Percentiles rank a stretch among this genome's conserved stretches.
Evolutionary conservation across 1,284 basidiomycete genomes (phyloP).

Genomic region (Cryptococcus sp.): DNA sequence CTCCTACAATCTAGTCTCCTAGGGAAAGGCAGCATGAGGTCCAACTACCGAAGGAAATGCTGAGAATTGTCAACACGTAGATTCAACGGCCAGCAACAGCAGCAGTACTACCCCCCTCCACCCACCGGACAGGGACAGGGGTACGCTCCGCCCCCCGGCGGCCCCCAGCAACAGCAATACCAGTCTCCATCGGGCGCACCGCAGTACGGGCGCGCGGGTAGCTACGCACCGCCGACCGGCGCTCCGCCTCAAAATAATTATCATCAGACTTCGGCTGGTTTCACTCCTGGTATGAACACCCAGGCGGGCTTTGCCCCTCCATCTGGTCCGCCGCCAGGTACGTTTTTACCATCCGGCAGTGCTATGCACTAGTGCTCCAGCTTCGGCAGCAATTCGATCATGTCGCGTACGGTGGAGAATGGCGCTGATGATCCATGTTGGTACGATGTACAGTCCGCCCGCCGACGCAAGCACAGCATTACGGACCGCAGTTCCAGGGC

Average conservation of each 20-base stretch:
- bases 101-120: not conserved
- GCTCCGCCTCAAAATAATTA: slow-evolving; percentile 24
- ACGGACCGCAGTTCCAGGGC: slow-evolving; percentile 65
- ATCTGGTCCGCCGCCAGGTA: slow-evolving; percentile 25
- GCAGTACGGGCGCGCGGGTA: slow-evolving; percentile 7
- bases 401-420: too few relatives aligned
- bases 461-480: slow-evolving; percentile 62
- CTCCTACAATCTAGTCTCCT: too few relatives aligned
- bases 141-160: slow-evolving; percentile 2
- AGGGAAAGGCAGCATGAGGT: too few relatives aligned
- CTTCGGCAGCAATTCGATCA: too few relatives aligned
- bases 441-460: slow-evolving; percentile 27
- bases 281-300: slow-evolving; percentile 18
- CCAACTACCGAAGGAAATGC: not conserved
- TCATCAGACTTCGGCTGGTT: slow-evolving; percentile 34
- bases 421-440: not conserved
- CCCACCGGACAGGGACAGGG: not conserved
- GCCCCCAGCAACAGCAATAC: slow-evolving; percentile 1
- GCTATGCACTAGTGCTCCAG: not conserved
- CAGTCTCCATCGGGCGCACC: not conserved
- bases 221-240: slow-evolving; percentile 29
- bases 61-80: not conserved
- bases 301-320: slow-evolving; percentile 17
- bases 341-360: slow-evolving; percentile 4
- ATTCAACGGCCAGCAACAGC: not conserved